Conservation (phyloP, 805 yeast genomes). For the Kazachstania kunashirensis region DNA sequence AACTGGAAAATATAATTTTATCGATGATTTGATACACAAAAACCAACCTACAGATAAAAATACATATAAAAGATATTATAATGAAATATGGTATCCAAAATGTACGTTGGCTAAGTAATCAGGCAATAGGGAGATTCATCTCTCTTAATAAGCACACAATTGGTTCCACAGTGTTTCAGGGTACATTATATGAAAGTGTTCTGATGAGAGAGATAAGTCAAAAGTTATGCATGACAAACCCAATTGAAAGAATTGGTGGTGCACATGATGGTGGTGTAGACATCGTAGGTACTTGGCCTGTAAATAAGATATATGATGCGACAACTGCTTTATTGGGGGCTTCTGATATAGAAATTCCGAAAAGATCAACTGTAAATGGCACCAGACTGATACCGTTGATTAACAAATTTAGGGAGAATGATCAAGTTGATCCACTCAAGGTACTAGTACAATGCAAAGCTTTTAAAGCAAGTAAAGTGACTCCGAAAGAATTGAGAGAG, state of each 20-base stretch:
- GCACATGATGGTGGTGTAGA: constrained; percentile 30
- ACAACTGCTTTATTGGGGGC: constrained; percentile 1
- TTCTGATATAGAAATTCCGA: constrained; percentile 8
- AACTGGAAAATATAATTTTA: too few species aligned
- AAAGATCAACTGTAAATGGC: constrained; percentile 13
- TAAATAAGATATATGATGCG: constrained; percentile 10
- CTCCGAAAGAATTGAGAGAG: constrained; percentile 27
- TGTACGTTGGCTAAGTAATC: constrained; percentile 11
- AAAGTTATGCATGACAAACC: constrained; percentile 19
- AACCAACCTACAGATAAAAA: too few species aligned
- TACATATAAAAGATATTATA: too few species aligned
- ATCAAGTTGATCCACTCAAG: constrained; percentile 11
- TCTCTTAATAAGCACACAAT: constrained; percentile 15
- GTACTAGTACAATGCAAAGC: constrained; percentile 29
- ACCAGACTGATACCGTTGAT: constrained; percentile 15
- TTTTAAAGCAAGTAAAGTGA: constrained; percentile 19
- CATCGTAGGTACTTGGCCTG: constrained; percentile 23
- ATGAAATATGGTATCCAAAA: background rate
- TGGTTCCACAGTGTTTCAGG: constrained; percentile 27
- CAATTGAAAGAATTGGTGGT: constrained; percentile 23
- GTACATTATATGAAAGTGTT: constrained; percentile 27
- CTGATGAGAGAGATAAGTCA: constrained; percentile 24
- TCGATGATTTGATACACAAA: too few species aligned
- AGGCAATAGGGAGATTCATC: constrained; percentile 13
- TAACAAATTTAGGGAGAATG: constrained; percentile 6